Base-by-base conservation (phyloP, 305 asterid species). In the Fraxinus floribunda region DNA sequence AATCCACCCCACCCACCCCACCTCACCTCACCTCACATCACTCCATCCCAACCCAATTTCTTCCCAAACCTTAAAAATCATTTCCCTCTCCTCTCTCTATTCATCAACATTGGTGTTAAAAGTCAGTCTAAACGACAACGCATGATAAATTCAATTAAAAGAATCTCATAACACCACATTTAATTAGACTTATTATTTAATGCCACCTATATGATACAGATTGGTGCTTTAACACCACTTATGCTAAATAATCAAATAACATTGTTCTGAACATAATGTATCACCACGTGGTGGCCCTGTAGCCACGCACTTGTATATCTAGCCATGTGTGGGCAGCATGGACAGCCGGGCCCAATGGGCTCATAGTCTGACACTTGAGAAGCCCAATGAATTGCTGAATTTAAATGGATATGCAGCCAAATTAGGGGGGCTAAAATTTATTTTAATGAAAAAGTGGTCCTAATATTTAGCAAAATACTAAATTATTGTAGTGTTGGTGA, bases 281-380 rank as follows among this genome's bases (percentile, higher is more conserved):
- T 71, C 72, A 66, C 86, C 83, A 86, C 84, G 90, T 87, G 91
- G 82, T 68, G 82, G 73, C 36, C 79, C 18, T 5, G 8, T 0
- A 2, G 78, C 86, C 84, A 64, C 82, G 39, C 90, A 86, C 77
- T 85, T 86, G 84, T 75, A 76, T 36, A 41, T 9, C 78, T 74
- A 3, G 3, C 78, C 77, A 36, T 30, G n/a, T 38, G 2, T 0
- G 3, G 1, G 77, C 39, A 82, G 85, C 60, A 77, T 87, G 32
- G 81, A 26, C 13, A 78, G 35, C 16, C 11, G 41, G 88, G 84
- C 87, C 87, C 87, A 82, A 75, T 77, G 87, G 90, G 84, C 85
- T 88, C 66, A 84, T 78, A 4, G 76, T 64, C 86, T 84, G 86
- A 86, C 82, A 82, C 75, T 82, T 4, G 41, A 81, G 77, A 52